Base-by-base conservation (phyloP, 2,329 filamentous ascomycete genomes). In the Talaromyces sp. region DNA sequence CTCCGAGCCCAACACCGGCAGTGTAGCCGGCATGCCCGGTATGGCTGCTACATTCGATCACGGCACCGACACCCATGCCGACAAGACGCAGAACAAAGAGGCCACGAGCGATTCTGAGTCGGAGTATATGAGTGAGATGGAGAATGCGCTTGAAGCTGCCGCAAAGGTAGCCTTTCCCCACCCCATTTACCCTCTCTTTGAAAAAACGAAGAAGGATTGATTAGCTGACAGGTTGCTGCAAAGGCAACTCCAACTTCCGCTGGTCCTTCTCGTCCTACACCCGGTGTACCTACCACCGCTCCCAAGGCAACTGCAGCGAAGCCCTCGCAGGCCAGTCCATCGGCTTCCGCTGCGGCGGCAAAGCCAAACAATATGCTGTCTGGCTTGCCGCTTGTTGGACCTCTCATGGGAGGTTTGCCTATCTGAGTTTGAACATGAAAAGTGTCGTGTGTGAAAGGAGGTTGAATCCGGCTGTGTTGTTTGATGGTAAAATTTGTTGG, bases 181-280 rank as follows among this genome's bases (percentile, higher is more conserved):
- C 3, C 39, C 6, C 2, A 8, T 5, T 15, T 6, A 2, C 31
- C 11, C 1, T 10, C 25, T 17, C 41, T 4, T 40, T 41, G 10
- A 17, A 37, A 10, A 39, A n/a, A 17, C 25, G 40, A 48, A 21
- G 9, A 11, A 28, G 35, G 21, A 51, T 59, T 54, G 40, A 54
- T 37, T 31, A 40, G 53, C 57, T 59, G 46, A 59, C 45, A 59
- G 53, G 45, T 52, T 56, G 52, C 53, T 50, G 53, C 45, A 41
- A 59, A 59, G 57, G 53, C 57, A 9, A 56, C 57, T 40, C 7
- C 57, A 19, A 56, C 53, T 37, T 43, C 45, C 21, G 57, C 57
- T 22, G 57, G 57, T 31, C 41, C 53, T 21, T 36, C 48, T 4
- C 57, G 53, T 13, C 52, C 52, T 31, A 59, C 57, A 3, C 52